Conservation (phyloP, 805 yeast species). For the Saturnispora sanitii region DNA sequence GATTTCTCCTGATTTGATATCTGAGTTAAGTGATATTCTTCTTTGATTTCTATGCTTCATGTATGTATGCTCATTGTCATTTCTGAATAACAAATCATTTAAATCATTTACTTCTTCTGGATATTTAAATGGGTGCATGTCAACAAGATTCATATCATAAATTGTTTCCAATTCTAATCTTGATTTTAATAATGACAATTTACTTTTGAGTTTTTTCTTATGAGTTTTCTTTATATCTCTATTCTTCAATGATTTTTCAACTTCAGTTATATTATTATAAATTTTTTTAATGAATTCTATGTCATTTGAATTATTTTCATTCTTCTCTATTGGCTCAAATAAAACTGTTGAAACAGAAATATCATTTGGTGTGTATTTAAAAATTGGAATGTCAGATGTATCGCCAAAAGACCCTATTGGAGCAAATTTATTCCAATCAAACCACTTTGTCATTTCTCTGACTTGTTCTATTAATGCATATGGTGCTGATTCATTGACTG, state of each 20-base stretch:
- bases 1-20: slow-evolving; percentile 16
- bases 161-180: slow-evolving; percentile 1
- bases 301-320: not conserved
- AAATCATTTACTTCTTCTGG: slow-evolving; percentile 16
- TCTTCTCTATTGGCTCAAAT: slow-evolving; percentile 14
- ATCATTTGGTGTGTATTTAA: slow-evolving; percentile 16
- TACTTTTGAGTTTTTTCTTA: slow-evolving; percentile 13
- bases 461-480: slow-evolving; percentile 40
- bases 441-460: slow-evolving; percentile 42
- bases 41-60: slow-evolving; percentile 20
- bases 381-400: slow-evolving; percentile 16
- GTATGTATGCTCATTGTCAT: slow-evolving; percentile 19
- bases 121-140: slow-evolving; percentile 21
- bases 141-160: slow-evolving; percentile 13
- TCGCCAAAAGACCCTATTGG: slow-evolving; percentile 20
- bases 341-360: slow-evolving; percentile 20
- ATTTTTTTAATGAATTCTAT: not conserved
- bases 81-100: slow-evolving; percentile 18
- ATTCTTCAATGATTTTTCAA: not conserved
- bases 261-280: slow-evolving; percentile 1
- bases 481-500: slow-evolving; percentile 26
- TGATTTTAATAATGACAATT: slow-evolving; percentile 6
- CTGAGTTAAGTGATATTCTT: slow-evolving; percentile 9
- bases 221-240: slow-evolving; percentile 4
- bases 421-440: slow-evolving; percentile 26